phyloP scores from a whole-genome alignment of 345 rosid species.

The Carallia brachiata region DNA sequence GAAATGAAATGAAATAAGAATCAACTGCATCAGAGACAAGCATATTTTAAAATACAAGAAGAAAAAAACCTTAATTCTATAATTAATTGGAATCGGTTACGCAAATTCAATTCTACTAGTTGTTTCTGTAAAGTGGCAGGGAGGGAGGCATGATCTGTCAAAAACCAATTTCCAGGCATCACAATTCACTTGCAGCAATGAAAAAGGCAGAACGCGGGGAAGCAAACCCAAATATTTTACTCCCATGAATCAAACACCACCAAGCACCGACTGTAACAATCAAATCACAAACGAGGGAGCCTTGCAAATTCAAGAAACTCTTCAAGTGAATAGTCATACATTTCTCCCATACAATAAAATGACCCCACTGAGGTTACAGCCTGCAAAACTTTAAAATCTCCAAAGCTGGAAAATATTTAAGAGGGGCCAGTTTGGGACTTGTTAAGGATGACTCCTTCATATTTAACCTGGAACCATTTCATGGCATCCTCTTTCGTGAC shows the following conservation, averaged over 20 bases:
- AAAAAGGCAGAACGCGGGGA: too few relatives aligned
- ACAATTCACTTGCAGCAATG: too few relatives aligned
- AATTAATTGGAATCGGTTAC: too few relatives aligned
- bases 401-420: constrained; percentile 9
- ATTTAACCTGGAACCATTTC: constrained; percentile 94
- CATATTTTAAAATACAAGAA: too few relatives aligned
- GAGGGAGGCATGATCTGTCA: too few relatives aligned
- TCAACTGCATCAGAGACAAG: too few relatives aligned
- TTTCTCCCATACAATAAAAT: neutral
- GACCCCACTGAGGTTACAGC: neutral
- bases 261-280: neutral
- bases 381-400: constrained; percentile 2
- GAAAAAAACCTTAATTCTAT: too few relatives aligned
- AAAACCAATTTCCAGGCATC: too few relatives aligned
- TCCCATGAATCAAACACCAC: neutral
- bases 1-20: too few relatives aligned
- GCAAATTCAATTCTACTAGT: too few relatives aligned
- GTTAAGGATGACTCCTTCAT: constrained; percentile 89
- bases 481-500: constrained; percentile 90
- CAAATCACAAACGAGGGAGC: neutral
- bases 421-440: constrained; percentile 48
- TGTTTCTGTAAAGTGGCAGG: too few relatives aligned
- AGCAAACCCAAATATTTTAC: too few relatives aligned
- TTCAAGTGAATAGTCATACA: neutral
- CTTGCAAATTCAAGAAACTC: constrained; percentile 5